These are phyloP conservation scores for Fusarium sp. DNA, from an alignment of 2,329 filamentous ascomycete species.

Conservation along the genomic window DNA sequence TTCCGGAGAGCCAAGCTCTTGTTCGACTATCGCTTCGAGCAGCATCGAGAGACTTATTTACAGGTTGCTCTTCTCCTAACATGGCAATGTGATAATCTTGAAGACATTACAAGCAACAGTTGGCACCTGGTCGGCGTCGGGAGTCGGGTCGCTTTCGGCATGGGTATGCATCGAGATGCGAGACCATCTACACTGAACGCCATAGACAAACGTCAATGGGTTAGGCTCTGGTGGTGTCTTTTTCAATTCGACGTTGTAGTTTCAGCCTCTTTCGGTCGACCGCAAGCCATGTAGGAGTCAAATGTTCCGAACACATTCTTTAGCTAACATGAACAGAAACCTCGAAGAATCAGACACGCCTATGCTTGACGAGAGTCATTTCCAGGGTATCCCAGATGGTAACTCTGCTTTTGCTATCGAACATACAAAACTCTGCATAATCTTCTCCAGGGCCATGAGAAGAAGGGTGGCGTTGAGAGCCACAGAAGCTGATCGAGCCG, in stretches of 20 bases:
- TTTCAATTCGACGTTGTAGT: slow-evolving; percentile 54
- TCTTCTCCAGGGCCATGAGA: slow-evolving; percentile 56
- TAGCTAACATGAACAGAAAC: slow-evolving; percentile 46
- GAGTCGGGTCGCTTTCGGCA: slow-evolving; percentile 61
- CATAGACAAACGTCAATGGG: slow-evolving; percentile 51
- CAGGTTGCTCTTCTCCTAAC: slow-evolving; percentile 65
- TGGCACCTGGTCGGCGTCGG: slow-evolving; percentile 65
- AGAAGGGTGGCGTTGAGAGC: slow-evolving; percentile 41
- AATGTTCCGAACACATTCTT: neutral
- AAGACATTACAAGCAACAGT: slow-evolving; percentile 65
- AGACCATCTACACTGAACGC: slow-evolving; percentile 45
- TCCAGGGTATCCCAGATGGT: slow-evolving; percentile 54
- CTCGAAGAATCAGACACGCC: slow-evolving; percentile 63
- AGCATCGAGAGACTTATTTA: slow-evolving; percentile 64
- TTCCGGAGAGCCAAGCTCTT: slow-evolving; percentile 64
- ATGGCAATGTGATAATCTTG: slow-evolving; percentile 66
- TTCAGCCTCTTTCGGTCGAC: slow-evolving; percentile 59
- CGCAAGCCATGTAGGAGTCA: slow-evolving; percentile 58
- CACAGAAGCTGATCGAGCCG: slow-evolving; percentile 40
- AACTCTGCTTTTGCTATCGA: slow-evolving; percentile 59
- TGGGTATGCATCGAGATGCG: slow-evolving; percentile 62
- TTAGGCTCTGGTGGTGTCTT: slow-evolving; percentile 55
- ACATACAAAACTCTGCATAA: slow-evolving; percentile 61
- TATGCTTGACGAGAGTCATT: slow-evolving; percentile 56
- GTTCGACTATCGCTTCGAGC: slow-evolving; percentile 64